A percentile compares a stretch with the other conserved stretches of the same genome.
Evolutionary conservation across 1,139 yeast species (phyloP).

Genomic region (Saccharomyces hybrid): DNA sequence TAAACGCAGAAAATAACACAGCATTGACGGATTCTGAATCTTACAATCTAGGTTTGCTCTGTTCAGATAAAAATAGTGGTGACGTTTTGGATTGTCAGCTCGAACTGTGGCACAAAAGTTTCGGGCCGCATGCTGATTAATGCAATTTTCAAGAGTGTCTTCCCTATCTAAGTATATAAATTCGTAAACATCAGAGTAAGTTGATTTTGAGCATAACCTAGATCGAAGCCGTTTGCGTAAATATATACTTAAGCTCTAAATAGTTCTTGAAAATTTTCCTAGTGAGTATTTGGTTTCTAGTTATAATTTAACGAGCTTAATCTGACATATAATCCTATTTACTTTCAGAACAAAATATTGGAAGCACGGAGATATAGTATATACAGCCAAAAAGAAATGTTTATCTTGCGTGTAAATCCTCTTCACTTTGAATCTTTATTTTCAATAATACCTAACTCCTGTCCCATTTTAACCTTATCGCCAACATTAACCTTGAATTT

Average conservation of each 20-base stretch:
- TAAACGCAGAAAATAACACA: constrained; percentile 2
- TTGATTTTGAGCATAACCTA: too few relatives aligned
- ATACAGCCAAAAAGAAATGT: background rate
- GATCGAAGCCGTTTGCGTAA: too few relatives aligned
- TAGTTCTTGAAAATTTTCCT: too few relatives aligned
- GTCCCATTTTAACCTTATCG: constrained; percentile 78
- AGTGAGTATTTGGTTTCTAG: too few relatives aligned
- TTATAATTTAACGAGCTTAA: background rate
- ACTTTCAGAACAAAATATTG: background rate
- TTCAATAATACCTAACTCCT: constrained; percentile 52
- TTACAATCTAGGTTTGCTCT: constrained; percentile 25
- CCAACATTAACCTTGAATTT: constrained; percentile 63
- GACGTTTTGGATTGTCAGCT: constrained; percentile 22
- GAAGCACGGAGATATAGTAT: background rate
- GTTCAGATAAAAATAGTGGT: constrained; percentile 18
- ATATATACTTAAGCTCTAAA: too few relatives aligned
- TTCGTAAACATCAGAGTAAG: too few relatives aligned
- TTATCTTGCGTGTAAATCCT: constrained; percentile 12
- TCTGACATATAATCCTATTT: background rate
- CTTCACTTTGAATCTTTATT: constrained; percentile 16
- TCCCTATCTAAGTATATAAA: background rate
- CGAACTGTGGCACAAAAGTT: constrained; percentile 24
- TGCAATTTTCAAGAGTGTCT: background rate
- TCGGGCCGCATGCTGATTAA: constrained; percentile 3
- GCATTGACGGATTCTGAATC: constrained; percentile 6